Base-by-base conservation (phyloP, 352 stramenopile species). In the Albugo laibachii region DNA sequence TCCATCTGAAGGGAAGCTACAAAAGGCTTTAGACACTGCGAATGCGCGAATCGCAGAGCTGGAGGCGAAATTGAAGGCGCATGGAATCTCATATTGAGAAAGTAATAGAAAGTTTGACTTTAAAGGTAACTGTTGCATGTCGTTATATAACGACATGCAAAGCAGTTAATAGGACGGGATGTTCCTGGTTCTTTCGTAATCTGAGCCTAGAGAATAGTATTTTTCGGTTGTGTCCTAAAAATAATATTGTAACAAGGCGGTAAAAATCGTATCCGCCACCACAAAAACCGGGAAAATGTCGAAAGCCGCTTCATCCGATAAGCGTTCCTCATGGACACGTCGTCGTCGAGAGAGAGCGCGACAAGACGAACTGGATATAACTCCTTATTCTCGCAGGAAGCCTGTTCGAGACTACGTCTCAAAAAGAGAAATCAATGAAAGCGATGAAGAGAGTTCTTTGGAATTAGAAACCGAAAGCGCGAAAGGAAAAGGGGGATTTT, bases 1-100 rank as follows among this genome's bases (percentile, higher is more conserved):
- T 39, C 64, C 61, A 37, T 48, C 64, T 6, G 69, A 82, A 46
- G 59, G 59, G 38, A 74, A 79, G 50, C 61, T 92, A 31, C 76
- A 89, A 61, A 50, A 59, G n/a, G 74, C 89, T 14, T 53, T 92
- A 42, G 70, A 86, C 11, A 62, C 66, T 13, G 79, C 79, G 36
- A 87, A 88, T 45, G 69, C 74, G 49, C 79, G 77, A 60, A 92
- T 92, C 52, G 69, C 72, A 31, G 64, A 88, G 45, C 54, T 92
- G 40, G 79, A 92, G 54, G 80, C 79, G 53, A 75, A 84, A 61
- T 66, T 87, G 50, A 59, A 59, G 55, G 59, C 74, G 45, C 72
- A 80, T 49, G 69, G 73, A 52, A 91, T 91, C 54, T 83, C 74
- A 48, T 83, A 86, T 65, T 91, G 65, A 66, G 36, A 15, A 47